These are phyloP conservation scores for Eucalyptus grandis DNA, from an alignment of 345 rosid genomes.

Conservation along the genomic window DNA sequence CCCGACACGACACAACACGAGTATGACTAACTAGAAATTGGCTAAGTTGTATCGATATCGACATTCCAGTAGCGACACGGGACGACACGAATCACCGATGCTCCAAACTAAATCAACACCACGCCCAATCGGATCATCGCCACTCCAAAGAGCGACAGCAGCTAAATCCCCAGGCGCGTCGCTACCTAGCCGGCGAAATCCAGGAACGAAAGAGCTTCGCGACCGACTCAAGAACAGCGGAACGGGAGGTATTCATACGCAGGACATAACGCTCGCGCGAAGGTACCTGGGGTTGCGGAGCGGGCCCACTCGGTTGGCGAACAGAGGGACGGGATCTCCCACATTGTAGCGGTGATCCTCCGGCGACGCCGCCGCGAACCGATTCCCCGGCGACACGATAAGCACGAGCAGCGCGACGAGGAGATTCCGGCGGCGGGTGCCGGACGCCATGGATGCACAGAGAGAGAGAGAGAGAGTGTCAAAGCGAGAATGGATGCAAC, in stretches of 20 bases:
- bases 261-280: not conserved
- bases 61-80: not conserved
- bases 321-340: constrained; percentile 61
- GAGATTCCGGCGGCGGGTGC: not conserved
- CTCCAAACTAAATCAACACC: not conserved
- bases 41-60: not conserved
- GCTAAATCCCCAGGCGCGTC: not conserved
- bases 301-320: constrained; percentile 75
- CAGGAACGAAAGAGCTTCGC: not conserved
- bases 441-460: not conserved
- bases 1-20: not conserved
- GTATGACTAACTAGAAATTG: not conserved
- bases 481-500: not conserved
- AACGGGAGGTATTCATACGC: not conserved
- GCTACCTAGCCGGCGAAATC: not conserved
- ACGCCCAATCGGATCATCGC: not conserved
- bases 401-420: not conserved
- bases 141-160: not conserved
- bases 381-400: not conserved
- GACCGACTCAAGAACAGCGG: not conserved
- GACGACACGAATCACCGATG: not conserved
- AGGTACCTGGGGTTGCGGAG: constrained; percentile 67
- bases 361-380: constrained; percentile 10
- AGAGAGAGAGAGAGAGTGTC: not conserved
- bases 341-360: constrained; percentile 37